A percentile compares a stretch with the other conserved stretches of the same genome.
Evolutionary conservation across 805 yeast genomes (phyloP).

Genomic region (Barnettozyma californica): DNA sequence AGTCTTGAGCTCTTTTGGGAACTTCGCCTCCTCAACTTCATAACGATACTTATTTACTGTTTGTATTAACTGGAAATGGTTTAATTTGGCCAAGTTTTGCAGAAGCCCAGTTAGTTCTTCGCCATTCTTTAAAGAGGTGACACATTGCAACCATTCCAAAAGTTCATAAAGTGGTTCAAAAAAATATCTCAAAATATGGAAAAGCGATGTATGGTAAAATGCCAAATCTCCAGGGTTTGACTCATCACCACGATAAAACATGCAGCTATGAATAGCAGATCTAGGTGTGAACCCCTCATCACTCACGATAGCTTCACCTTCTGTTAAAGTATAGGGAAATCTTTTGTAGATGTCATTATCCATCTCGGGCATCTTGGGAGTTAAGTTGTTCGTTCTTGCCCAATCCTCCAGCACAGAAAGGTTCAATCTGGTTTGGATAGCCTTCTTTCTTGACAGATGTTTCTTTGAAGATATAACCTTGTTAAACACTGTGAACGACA

Average conservation of each 20-base stretch:
- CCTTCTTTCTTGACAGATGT: conserved; percentile 73
- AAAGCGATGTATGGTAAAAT: conserved; percentile 61
- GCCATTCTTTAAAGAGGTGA: conserved; percentile 63
- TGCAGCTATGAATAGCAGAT: conserved; percentile 8
- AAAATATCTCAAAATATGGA: conserved; percentile 59
- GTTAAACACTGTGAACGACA: conserved; percentile 70
- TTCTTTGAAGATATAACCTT: conserved; percentile 60
- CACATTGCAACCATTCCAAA: conserved; percentile 86
- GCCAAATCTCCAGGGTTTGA: conserved; percentile 43
- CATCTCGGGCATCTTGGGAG: conserved; percentile 29
- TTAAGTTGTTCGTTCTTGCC: conserved; percentile 48
- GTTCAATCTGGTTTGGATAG: conserved; percentile 85
- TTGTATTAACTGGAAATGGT: conserved; percentile 65
- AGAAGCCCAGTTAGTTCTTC: conserved; percentile 55
- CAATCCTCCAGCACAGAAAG: conserved; percentile 88
- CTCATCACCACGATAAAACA: conserved; percentile 17
- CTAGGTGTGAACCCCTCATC: conserved; percentile 4
- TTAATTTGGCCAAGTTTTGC: conserved; percentile 49
- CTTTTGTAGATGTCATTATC: conserved; percentile 33
- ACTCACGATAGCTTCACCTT: conserved; percentile 19
- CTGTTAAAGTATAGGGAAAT: conserved; percentile 33
- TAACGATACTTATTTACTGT: conserved; percentile 73
- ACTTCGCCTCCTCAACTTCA: conserved; percentile 72
- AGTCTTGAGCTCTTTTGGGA: conserved; percentile 35
- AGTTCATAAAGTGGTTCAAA: conserved; percentile 71